These are phyloP conservation scores for Carpinus viminea DNA, from an alignment of 306 rosid species.

Conservation along the genomic window DNA sequence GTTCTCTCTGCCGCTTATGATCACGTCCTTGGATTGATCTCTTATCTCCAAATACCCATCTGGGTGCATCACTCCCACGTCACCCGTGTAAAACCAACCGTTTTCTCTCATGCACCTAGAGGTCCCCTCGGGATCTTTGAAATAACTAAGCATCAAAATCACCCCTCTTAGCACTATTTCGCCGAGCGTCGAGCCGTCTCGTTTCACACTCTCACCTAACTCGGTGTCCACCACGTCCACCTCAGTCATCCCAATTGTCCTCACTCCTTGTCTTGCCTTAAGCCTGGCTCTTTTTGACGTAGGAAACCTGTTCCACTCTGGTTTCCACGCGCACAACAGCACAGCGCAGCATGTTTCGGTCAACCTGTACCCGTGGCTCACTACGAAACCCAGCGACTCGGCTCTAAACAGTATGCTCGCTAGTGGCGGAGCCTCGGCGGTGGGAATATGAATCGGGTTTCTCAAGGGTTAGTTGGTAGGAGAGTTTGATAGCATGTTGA, in stretches of 20 bases:
- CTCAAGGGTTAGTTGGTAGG: constrained; percentile 29
- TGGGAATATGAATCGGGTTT: constrained; percentile 47
- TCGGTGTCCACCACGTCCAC: constrained; percentile 50
- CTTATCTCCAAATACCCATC: constrained; percentile 77
- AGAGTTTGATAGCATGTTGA: constrained; percentile 59
- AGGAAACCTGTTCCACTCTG: constrained; percentile 53
- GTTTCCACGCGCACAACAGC: constrained; percentile 69
- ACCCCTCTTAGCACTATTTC: constrained; percentile 61
- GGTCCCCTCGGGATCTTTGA: constrained; percentile 53
- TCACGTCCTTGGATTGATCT: constrained; percentile 72
- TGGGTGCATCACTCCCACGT: constrained; percentile 65
- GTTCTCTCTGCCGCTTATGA: constrained; percentile 80
- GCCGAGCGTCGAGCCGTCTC: constrained; percentile 46
- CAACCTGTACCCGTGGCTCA: constrained; percentile 64
- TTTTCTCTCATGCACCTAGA: constrained; percentile 32
- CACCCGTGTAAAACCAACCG: constrained; percentile 75
- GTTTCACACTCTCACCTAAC: constrained; percentile 38
- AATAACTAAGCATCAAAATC: constrained; percentile 59
- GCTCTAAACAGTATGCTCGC: constrained; percentile 47
- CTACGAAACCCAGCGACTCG: constrained; percentile 55
- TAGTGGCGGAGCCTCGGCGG: constrained; percentile 73
- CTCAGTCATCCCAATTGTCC: constrained; percentile 41
- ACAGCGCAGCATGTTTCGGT: constrained; percentile 54
- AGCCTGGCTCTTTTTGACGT: constrained; percentile 59
- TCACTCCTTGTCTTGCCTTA: constrained; percentile 75